Conservation (phyloP, 768 basidiomycete species). For the Nidula microcarpa region DNA sequence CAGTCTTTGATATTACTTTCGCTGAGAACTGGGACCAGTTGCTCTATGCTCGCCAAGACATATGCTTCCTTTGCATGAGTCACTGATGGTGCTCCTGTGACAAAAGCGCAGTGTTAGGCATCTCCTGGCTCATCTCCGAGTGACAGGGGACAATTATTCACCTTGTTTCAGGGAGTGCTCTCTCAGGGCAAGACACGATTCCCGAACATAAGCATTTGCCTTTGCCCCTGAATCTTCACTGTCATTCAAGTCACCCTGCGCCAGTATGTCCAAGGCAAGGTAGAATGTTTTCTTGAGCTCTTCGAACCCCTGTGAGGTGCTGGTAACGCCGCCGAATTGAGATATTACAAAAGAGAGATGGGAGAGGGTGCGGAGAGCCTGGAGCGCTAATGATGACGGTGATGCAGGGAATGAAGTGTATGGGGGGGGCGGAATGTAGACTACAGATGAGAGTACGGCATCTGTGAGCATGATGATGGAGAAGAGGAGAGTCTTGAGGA, state of each 20-base stretch:
- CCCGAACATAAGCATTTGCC: conserved; percentile 23
- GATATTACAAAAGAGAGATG: conserved; percentile 75
- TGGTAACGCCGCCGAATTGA: conserved; percentile 73
- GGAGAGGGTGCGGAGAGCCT: conserved; percentile 54
- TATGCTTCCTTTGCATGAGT: conserved; percentile 52
- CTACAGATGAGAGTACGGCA: conserved; percentile 48
- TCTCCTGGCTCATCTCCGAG: neutral
- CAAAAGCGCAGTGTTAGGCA: conserved; percentile 4
- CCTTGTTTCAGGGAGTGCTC: conserved; percentile 21
- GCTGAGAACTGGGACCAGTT: conserved; percentile 62
- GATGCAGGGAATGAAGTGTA: conserved; percentile 12
- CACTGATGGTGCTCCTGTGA: conserved; percentile 15
- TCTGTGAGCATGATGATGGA: conserved; percentile 67
- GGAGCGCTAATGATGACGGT: conserved; percentile 48
- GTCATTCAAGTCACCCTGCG: conserved; percentile 19
- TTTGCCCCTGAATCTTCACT: conserved; percentile 18
- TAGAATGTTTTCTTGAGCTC: conserved; percentile 78
- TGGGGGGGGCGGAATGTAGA: conserved; percentile 46
- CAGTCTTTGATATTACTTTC: conserved; percentile 47
- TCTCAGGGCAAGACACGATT: conserved; percentile 18
- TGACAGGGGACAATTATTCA: neutral
- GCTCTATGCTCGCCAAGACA: conserved; percentile 72
- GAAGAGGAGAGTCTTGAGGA: conserved; percentile 77
- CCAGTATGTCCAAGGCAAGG: conserved; percentile 71
- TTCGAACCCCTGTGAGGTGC: conserved; percentile 53